Evolutionary conservation across 2,329 filamentous ascomycete genomes (phyloP).

Genomic region (Talaromyces sp.): DNA sequence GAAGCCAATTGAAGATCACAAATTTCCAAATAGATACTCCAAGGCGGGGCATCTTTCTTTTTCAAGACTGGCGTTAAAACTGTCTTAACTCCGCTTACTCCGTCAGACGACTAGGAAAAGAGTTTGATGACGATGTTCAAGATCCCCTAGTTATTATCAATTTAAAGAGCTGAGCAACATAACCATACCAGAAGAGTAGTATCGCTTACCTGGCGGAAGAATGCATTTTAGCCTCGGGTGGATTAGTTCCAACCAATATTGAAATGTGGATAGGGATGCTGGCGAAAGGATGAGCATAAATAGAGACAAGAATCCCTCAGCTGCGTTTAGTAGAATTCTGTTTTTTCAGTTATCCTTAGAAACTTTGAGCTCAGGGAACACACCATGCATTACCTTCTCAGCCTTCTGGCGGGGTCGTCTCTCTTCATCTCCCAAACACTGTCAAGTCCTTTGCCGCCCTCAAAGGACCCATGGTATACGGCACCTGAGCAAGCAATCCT

Average conservation of each 20-base stretch:
- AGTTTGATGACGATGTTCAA: not conserved
- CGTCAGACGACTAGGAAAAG: not conserved
- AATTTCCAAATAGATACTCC: not conserved
- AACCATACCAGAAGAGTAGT: not conserved
- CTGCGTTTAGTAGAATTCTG: not conserved
- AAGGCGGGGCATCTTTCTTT: not conserved
- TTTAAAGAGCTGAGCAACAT: not conserved
- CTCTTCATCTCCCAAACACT: not conserved
- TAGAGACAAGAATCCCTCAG: not conserved
- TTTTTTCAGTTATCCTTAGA: not conserved
- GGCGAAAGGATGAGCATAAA: not conserved
- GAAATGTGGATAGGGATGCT: not conserved
- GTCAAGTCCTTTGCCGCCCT: not conserved
- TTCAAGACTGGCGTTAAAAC: not conserved
- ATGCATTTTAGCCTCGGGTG: not conserved
- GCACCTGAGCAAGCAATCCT: not conserved
- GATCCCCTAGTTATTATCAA: no score
- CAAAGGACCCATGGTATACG: slow-evolving; percentile 8
- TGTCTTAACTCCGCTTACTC: not conserved
- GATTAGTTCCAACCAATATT: not conserved
- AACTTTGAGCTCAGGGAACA: not conserved
- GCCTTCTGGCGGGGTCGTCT: not conserved
- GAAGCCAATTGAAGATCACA: not conserved
- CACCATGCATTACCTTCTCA: not conserved
- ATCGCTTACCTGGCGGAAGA: not conserved